phyloP scores from a whole-genome alignment of 768 basidiomycete genomes.

The Hemileccinum impolitum region DNA sequence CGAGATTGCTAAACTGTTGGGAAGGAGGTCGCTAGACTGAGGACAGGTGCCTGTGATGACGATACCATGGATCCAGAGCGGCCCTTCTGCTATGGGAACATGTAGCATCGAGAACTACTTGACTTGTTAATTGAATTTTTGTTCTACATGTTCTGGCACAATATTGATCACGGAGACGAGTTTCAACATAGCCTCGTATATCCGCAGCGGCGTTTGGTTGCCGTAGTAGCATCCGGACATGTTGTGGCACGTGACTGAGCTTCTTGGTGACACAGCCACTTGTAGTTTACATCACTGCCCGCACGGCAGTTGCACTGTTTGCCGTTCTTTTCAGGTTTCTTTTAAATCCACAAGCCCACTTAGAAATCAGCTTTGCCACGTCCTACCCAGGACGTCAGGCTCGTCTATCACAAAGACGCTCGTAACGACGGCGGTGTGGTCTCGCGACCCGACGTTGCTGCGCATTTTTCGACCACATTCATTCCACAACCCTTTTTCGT shows the following conservation, averaged over 20 bases:
- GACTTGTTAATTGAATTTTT: background rate
- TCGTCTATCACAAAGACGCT: slow-evolving; percentile 2
- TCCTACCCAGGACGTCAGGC: background rate
- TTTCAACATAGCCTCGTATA: background rate
- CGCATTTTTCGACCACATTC: slow-evolving; percentile 26
- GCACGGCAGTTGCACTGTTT: slow-evolving; percentile 7
- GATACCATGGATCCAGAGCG: background rate
- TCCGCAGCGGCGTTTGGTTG: background rate
- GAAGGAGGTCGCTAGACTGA: slow-evolving; percentile 67
- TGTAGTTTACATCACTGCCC: slow-evolving; percentile 9
- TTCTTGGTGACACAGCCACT: slow-evolving; percentile 20
- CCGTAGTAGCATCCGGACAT: background rate
- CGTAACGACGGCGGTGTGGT: slow-evolving; percentile 10
- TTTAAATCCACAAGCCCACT: slow-evolving; percentile 4
- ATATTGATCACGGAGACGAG: background rate
- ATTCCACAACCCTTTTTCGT: slow-evolving; percentile 9
- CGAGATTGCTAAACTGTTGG: slow-evolving; percentile 77
- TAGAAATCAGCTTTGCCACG: background rate
- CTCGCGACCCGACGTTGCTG: slow-evolving; percentile 17
- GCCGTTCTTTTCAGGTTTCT: slow-evolving; percentile 4
- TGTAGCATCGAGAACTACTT: background rate
- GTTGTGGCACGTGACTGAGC: slow-evolving; percentile 19
- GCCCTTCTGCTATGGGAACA: slow-evolving; percentile 1
- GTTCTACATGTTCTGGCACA: background rate
- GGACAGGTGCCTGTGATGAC: background rate